Conservation (phyloP, 345 rosid species). For the Citrus trifoliata region DNA sequence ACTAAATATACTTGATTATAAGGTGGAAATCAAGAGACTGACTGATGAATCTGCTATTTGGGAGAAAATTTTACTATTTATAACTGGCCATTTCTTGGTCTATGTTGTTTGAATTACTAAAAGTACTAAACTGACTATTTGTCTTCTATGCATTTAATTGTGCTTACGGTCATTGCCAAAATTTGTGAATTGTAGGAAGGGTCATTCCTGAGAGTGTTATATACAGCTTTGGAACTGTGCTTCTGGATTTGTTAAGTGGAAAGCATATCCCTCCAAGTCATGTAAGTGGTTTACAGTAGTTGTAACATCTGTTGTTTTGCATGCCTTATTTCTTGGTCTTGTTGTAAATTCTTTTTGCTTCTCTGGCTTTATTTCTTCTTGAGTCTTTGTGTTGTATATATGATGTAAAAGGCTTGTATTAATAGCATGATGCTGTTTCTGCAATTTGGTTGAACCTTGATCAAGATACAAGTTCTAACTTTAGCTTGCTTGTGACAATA, state of each 20-base stretch:
- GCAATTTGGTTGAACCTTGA: neutral
- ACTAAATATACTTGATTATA: neutral
- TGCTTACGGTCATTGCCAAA: constrained; percentile 1
- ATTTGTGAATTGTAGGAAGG: constrained; percentile 57
- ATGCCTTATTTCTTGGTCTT: neutral
- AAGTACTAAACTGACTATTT: neutral
- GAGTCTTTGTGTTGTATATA: neutral
- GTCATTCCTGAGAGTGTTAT: constrained; percentile 91
- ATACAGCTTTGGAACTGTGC: constrained; percentile 95
- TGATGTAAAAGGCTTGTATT: neutral
- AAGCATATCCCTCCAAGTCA: constrained; percentile 97
- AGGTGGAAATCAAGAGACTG: neutral
- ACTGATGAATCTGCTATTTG: neutral
- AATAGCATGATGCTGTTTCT: neutral
- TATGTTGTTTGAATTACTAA: neutral
- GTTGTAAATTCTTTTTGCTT: neutral
- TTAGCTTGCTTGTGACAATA: constrained; percentile 18
- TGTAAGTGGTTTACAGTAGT: constrained; percentile 38
- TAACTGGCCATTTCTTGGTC: neutral
- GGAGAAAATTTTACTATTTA: neutral
- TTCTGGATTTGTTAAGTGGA: constrained; percentile 91
- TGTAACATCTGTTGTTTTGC: constrained; percentile 4
- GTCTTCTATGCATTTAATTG: constrained; percentile 4
- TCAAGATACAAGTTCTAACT: neutral
- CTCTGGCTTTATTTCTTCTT: neutral